Evolutionary conservation across 768 basidiomycete genomes (phyloP).

Genomic region (Mycena capillaripes): DNA sequence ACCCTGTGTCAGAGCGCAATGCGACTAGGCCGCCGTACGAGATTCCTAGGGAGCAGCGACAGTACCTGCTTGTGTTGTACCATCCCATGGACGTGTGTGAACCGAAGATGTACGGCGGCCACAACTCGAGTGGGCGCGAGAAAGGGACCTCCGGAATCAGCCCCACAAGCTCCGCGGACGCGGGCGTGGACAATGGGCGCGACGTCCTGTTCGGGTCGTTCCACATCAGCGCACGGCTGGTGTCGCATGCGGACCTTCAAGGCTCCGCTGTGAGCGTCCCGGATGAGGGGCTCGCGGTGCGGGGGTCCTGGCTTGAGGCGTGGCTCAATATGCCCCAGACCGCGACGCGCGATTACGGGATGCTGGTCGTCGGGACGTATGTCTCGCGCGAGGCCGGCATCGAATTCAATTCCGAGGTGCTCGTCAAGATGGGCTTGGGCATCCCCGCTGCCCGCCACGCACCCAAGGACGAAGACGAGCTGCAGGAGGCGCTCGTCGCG

Average conservation of each 20-base stretch:
- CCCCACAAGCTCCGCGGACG: slow-evolving; percentile 54
- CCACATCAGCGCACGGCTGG: slow-evolving; percentile 80
- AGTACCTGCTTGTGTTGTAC: slow-evolving; percentile 87
- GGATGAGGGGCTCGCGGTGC: slow-evolving; percentile 76
- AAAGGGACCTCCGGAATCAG: slow-evolving; percentile 56
- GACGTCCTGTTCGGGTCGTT: slow-evolving; percentile 73
- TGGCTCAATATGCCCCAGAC: slow-evolving; percentile 60
- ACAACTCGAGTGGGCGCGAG: slow-evolving; percentile 34
- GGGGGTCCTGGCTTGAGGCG: slow-evolving; percentile 69
- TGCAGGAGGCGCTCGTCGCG: slow-evolving; percentile 57
- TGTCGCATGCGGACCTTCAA: slow-evolving; percentile 79
- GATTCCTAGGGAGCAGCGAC: slow-evolving; percentile 66
- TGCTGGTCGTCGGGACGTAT: slow-evolving; percentile 72
- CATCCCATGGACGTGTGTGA: too few species aligned
- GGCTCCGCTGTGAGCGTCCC: slow-evolving; percentile 82
- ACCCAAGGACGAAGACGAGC: slow-evolving; percentile 49
- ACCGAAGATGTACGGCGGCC: too few species aligned
- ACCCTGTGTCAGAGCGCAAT: slow-evolving; percentile 52
- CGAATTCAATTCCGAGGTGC: slow-evolving; percentile 85
- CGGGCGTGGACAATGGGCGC: slow-evolving; percentile 54
- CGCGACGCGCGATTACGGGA: slow-evolving; percentile 50
- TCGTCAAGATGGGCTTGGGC: slow-evolving; percentile 82
- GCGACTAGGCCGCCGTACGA: slow-evolving; percentile 44
- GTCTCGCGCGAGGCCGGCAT: slow-evolving; percentile 75
- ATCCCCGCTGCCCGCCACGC: slow-evolving; percentile 46